phyloP scores from a whole-genome alignment of 352 stramenopile species.

The Phytophthora pistaciae region DNA sequence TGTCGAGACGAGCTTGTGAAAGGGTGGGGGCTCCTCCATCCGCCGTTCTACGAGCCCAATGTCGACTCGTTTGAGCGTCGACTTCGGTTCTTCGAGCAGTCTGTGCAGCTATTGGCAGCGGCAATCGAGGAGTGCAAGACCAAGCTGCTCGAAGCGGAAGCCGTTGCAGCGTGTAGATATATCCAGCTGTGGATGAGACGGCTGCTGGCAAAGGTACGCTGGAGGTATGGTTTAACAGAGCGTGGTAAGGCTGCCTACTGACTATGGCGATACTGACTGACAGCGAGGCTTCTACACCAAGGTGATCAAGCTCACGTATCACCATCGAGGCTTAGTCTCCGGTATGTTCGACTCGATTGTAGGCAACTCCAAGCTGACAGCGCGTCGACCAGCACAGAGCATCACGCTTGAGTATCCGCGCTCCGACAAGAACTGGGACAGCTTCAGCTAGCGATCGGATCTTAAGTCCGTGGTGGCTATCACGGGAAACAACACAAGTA shows the following conservation, averaged over 20 bases:
- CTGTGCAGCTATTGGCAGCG: conserved; percentile 29
- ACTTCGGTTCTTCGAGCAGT: conserved; percentile 45
- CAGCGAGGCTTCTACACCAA: conserved; percentile 70
- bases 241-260: background rate
- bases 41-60: conserved; percentile 50
- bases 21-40: conserved; percentile 50
- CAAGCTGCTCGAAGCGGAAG: conserved; percentile 40
- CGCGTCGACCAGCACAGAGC: conserved; percentile 23
- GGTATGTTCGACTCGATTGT: conserved; percentile 74
- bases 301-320: conserved; percentile 45
- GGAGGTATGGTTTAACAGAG: background rate
- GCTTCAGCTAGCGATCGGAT: conserved; percentile 17
- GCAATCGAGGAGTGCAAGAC: conserved; percentile 46
- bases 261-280: background rate
- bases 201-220: conserved; percentile 44
- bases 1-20: conserved; percentile 40
- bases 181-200: conserved; percentile 61
- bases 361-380: conserved; percentile 52
- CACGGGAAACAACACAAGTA: background rate
- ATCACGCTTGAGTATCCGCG: conserved; percentile 63
- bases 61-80: conserved; percentile 49
- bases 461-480: too few relatives aligned
- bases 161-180: conserved; percentile 40
- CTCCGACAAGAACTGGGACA: conserved; percentile 36
- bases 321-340: conserved; percentile 59